Conservation (phyloP, 31 red algal species). For the Porphyra umbilicalis region DNA sequence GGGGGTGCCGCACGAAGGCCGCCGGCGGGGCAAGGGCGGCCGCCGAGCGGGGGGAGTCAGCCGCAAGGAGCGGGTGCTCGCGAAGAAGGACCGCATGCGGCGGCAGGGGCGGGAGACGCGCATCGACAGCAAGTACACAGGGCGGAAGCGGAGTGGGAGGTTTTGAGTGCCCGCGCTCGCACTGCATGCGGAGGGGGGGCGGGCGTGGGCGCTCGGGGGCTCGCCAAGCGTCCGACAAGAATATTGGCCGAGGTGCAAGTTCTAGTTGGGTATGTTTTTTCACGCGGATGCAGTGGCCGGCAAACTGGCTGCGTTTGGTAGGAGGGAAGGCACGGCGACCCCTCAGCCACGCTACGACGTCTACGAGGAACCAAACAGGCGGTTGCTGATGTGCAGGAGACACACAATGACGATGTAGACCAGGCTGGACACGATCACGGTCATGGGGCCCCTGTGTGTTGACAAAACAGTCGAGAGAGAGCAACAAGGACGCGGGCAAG, state of each 20-base stretch:
- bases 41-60: neutral
- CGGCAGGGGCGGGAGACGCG: conserved; percentile 45
- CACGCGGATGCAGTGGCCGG: too few species aligned
- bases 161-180: conserved; percentile 18
- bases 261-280: too few species aligned
- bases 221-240: too few species aligned
- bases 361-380: neutral
- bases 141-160: conserved; percentile 58
- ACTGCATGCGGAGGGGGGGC: too few species aligned
- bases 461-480: neutral
- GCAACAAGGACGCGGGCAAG: neutral
- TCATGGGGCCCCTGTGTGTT: conserved; percentile 1
- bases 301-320: too few species aligned
- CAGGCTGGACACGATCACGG: neutral
- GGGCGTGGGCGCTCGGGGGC: too few species aligned
- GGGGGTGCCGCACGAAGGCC: conserved; percentile 21
- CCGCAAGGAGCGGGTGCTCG: conserved; percentile 48
- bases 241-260: too few species aligned
- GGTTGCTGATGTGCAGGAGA: neutral
- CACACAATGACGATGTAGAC: neutral
- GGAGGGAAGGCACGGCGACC: too few species aligned
- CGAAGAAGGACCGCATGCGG: conserved; percentile 68
- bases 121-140: conserved; percentile 76
- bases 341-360: too few species aligned
- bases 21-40: neutral